Percentiles rank a stretch among this genome's conserved stretches.
Conservation (phyloP, 306 rosid species). For the Ormosia semicastrata region DNA sequence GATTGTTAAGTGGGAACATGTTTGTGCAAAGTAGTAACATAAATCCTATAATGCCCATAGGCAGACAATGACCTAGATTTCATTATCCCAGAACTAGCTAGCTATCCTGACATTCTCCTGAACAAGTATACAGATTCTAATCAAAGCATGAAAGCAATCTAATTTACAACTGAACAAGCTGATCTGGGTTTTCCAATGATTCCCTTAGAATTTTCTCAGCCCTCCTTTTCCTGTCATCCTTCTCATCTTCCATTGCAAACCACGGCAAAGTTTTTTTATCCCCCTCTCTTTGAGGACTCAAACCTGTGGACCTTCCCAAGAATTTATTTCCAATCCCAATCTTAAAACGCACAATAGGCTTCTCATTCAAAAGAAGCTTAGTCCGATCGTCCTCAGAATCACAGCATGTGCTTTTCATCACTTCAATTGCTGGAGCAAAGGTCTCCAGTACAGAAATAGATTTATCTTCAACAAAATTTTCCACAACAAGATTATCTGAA, state of each 20-base stretch:
- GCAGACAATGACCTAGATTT: slow-evolving; percentile 50
- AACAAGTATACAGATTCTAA: slow-evolving; percentile 67
- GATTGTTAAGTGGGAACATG: slow-evolving; percentile 49
- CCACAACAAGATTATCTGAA: slow-evolving; percentile 33
- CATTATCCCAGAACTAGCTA: slow-evolving; percentile 55
- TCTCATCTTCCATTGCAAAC: slow-evolving; percentile 58
- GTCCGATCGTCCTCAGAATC: slow-evolving; percentile 48
- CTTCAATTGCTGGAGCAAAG: slow-evolving; percentile 82
- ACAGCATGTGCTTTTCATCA: slow-evolving; percentile 41
- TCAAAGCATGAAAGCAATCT: slow-evolving; percentile 49
- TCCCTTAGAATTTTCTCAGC: slow-evolving; percentile 79
- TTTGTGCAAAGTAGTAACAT: slow-evolving; percentile 54
- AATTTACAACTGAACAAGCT: slow-evolving; percentile 73
- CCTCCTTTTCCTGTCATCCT: slow-evolving; percentile 74
- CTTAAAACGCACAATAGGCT: slow-evolving; percentile 67
- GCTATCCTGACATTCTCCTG: slow-evolving; percentile 63
- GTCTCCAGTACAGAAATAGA: slow-evolving; percentile 62
- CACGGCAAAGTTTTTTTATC: slow-evolving; percentile 43
- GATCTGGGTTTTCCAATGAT: slow-evolving; percentile 69
- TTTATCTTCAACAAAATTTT: slow-evolving; percentile 42
- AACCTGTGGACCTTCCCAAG: slow-evolving; percentile 45
- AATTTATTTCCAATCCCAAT: slow-evolving; percentile 61
- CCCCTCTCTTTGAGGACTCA: slow-evolving; percentile 41
- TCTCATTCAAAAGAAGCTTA: slow-evolving; percentile 41
- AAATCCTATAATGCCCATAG: slow-evolving; percentile 52